A percentile compares a stretch with the other conserved stretches of the same genome.
Evolutionary conservation across 371 early-diverging fungal species (phyloP).

Genomic region (Cokeromyces recurvatus): DNA sequence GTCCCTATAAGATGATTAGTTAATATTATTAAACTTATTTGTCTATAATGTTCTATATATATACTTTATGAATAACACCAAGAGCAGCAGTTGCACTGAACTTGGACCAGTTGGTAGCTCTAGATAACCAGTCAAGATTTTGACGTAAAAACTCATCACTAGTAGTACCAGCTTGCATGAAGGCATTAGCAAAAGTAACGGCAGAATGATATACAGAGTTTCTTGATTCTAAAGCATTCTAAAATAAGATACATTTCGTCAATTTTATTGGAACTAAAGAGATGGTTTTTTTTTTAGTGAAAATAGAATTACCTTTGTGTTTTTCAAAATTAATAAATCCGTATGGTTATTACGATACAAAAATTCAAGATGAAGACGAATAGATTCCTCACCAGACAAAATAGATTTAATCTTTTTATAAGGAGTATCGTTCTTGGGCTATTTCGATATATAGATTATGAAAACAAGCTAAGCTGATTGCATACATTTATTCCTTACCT

Average conservation of each 20-base stretch:
- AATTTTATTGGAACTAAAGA: no score
- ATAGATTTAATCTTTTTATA: constrained; percentile 67
- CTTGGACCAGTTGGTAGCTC: constrained; percentile 98
- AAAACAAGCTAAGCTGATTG: no score
- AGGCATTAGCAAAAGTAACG: constrained; percentile 96
- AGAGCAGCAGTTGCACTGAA: constrained; percentile 98
- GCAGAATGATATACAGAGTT: constrained; percentile 93
- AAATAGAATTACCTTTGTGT: constrained; percentile 81
- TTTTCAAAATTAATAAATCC: constrained; percentile 90
- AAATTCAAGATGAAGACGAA: constrained; percentile 90
- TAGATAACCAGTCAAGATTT: constrained; percentile 96
- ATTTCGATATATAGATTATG: background rate
- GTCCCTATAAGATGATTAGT: constrained; percentile 68
- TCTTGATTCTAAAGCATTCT: constrained; percentile 85
- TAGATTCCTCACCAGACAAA: constrained; percentile 83
- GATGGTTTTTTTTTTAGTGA: no score
- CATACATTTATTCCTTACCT: no score
- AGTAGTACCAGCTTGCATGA: constrained; percentile 98
- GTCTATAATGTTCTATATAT: no score
- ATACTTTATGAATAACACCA: constrained; percentile 96
- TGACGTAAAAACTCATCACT: constrained; percentile 97
- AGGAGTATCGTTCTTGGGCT: constrained; percentile 23
- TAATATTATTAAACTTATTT: no score
- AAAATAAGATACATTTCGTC: no score
- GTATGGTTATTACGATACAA: constrained; percentile 92